phyloP scores from a whole-genome alignment of 2,329 filamentous ascomycete species.

The Zymoseptoria pseudotritici region DNA sequence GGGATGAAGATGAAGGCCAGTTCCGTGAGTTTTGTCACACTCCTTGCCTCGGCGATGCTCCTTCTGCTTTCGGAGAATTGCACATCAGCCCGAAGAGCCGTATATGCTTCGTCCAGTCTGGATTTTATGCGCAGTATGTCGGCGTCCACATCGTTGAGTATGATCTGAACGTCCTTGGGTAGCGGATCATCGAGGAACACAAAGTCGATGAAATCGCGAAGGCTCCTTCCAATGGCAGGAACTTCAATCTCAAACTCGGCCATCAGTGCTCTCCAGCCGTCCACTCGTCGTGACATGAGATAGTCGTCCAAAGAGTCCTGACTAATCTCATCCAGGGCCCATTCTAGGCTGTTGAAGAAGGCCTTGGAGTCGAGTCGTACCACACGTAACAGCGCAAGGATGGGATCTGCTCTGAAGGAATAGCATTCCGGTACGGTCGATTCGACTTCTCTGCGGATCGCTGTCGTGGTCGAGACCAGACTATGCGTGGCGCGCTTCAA shows the following conservation, averaged over 20 bases:
- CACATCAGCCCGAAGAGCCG: constrained; percentile 32
- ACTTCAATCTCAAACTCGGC: constrained; percentile 9
- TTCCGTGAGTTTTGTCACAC: constrained; percentile 27
- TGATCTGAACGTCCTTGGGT: constrained; percentile 1
- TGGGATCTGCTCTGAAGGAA: neutral
- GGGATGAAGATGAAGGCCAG: constrained; percentile 30
- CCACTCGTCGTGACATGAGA: constrained; percentile 5
- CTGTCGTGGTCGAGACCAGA: neutral
- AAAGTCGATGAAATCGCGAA: constrained; percentile 6
- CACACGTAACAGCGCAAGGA: constrained; percentile 2
- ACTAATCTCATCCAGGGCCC: constrained; percentile 7
- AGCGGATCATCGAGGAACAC: neutral
- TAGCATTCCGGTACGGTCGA: neutral
- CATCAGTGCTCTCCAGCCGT: constrained; percentile 9
- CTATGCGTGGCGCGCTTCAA: neutral
- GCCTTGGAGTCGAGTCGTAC: constrained; percentile 1
- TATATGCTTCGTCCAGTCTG: constrained; percentile 19
- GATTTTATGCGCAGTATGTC: neutral
- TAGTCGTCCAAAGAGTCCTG: constrained; percentile 12
- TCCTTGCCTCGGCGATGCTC: constrained; percentile 27
- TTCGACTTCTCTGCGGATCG: neutral
- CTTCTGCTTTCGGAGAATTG: constrained; percentile 24
- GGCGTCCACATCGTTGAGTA: constrained; percentile 1
- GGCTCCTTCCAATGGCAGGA: constrained; percentile 3
- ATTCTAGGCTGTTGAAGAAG: constrained; percentile 7